Base-by-base conservation (phyloP, 306 rosid species). In the Cicer cuneatum region DNA sequence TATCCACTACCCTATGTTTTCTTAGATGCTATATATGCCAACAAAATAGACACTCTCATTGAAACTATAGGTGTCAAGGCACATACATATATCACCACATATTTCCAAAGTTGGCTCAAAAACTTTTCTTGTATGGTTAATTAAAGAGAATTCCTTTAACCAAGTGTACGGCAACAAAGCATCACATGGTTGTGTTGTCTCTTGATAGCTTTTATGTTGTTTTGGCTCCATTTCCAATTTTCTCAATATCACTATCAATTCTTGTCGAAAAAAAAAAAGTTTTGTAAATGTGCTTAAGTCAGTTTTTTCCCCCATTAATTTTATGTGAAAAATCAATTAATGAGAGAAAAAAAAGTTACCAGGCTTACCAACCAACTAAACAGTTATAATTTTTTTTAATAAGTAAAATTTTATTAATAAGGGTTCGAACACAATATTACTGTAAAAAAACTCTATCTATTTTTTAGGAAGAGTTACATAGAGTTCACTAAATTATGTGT, bases 31-130 rank as follows among this genome's bases (percentile, higher is more conserved):
- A 78, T 78, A 68, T 73, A 53, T 68, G 74, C 77, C 75, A 53
- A 83, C 70, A 78, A 69, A 79, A 79, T 48, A 63, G 66, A 69
- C 58, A 78, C 52, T 82, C 70, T 42, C 65, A 45, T 74, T 77
- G 56, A 82, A 77, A 72, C 60, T 12, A 76, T 57, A 15, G 74
- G 66, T 65, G 71, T 65, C 37, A 64, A 41, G 38, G 51, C 35
- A 64, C 8, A 9, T 11, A 65, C 51, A 65, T 43, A 65, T 29
- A 53, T 18, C 49, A 65, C 85, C 76, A 66, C 79, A 65, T 10
- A 49, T 57, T 71, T 72, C 71, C 64, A 64, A 81, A 81, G 41
- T 45, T 69, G 66, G 42, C 37, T 71, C 14, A 62, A 41, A 69
- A 78, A 33, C n/a, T 19, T 29, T 64, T 53, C 29, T 2, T 75